phyloP scores from a whole-genome alignment of 257 asterid species.

The Penstemon eatonii region DNA sequence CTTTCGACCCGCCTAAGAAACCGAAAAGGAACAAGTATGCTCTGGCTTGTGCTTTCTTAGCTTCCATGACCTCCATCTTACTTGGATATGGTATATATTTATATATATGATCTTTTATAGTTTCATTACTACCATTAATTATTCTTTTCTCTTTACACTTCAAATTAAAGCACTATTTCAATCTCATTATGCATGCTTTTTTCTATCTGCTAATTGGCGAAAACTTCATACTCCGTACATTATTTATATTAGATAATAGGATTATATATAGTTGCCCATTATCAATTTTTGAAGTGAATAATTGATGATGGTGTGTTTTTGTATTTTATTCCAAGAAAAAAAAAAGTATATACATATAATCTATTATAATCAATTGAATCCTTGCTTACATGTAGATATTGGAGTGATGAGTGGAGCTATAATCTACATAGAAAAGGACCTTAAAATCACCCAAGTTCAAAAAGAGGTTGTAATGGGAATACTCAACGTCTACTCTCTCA shows the following conservation, averaged over 20 bases:
- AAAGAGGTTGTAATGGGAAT: constrained; percentile 61
- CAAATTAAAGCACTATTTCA: too few relatives aligned
- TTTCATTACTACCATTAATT: too few relatives aligned
- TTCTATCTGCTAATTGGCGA: too few relatives aligned
- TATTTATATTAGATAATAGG: too few relatives aligned
- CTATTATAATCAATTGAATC: neutral
- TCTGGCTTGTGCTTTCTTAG: constrained; percentile 59
- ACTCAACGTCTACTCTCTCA: constrained; percentile 47
- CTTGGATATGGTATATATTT: constrained; percentile 58
- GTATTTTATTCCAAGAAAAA: too few relatives aligned
- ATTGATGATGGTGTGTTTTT: too few relatives aligned
- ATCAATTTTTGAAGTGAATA: too few relatives aligned
- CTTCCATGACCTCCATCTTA: constrained; percentile 71
- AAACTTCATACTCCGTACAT: too few relatives aligned
- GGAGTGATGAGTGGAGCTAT: constrained; percentile 98
- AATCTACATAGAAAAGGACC: constrained; percentile 51
- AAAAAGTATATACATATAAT: too few relatives aligned
- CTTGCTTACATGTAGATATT: constrained; percentile 54
- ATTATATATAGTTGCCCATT: too few relatives aligned
- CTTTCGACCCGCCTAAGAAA: constrained; percentile 44
- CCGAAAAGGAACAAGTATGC: constrained; percentile 62
- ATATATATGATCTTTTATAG: neutral
- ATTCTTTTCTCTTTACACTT: too few relatives aligned
- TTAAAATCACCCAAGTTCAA: constrained; percentile 37
- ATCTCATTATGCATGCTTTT: too few relatives aligned